Base-by-base conservation (phyloP, 1,284 basidiomycete species). In the Boletus sp. region DNA sequence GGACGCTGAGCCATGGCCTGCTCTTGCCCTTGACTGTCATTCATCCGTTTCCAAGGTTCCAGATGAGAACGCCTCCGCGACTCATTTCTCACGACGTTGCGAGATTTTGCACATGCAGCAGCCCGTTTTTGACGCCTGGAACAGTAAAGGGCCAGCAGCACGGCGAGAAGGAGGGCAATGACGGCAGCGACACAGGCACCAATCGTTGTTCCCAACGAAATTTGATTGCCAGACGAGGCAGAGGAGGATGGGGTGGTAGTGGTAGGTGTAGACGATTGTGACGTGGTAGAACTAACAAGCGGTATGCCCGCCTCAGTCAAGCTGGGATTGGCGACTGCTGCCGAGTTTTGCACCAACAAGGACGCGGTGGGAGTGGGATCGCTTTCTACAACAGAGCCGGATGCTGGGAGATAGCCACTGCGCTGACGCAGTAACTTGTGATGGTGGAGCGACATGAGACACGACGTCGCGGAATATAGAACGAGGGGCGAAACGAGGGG, bases 161-260 rank as follows among this genome's bases (percentile, higher is more conserved):
- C 69, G 29, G 80, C 60, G 19, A 71, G 57, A 40, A 68, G 49
- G 25, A 75, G 71, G 27, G 71, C 74, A 41, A 72, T 61, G 47
- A 79, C 67, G 29, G 78, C 75, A 9, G 71, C 80, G 0, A 78
- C 62, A 45, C 79, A 81, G 23, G 72, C 72, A 8, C 71, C 79
- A 34, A 81, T 66, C 17, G 78, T 76, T 5, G 77, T 75, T 51
- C 70, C 66, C 32, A 79, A 53, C 0, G 79, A 55, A 17, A 81
- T 77, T 32, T 62, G 51, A 37, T 49, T 44, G 12, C 32, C 29
- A n/a, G 64, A 48, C 2, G 60, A 43, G 8, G 46, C 4, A 7
- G 58, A 20, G 7, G 57, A 38, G 2, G 59, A 50, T 32, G 45
- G 6, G 3, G 9, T 26, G 13, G 62, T 49, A 22, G 49, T 4